Base-by-base conservation (phyloP, 192 early-diverging fungal species). In the Coemansia sp. region DNA sequence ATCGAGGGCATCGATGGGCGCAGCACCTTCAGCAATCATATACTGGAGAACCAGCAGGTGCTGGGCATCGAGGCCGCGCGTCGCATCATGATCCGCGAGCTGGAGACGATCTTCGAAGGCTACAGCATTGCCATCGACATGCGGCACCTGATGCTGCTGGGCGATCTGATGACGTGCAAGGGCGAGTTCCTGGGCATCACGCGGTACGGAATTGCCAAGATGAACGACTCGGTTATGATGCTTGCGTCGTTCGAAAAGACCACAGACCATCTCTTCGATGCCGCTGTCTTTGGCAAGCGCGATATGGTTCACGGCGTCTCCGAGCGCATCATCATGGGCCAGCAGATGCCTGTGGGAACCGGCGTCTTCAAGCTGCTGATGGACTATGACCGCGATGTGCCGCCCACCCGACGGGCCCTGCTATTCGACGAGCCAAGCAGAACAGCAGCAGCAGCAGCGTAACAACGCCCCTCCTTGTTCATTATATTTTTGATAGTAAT, bases 161-260 rank as follows among this genome's bases (percentile, higher is more conserved):
- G 91, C 53, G 98, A 99, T 82, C 87, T 99, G 60, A 99, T 99
- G 97, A 93, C 95, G 0, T 94, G 88, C 76, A 98, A 98, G 88
- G 98, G 98, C 13, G 96, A 99, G 85, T 89, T 99, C 3, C 83
- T 99, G 7, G 98, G 97, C 63, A 97, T 99, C 67, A 98, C 96
- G 43, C 91, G 98, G 20, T 98, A 98, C 76, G 98, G 98, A 81
- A 95, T 99, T 68, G 90, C 96, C 61, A 98, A 99, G 87, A 99
- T 99, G 97, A 97, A 97, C 75, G 96, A 98, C 81, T 93, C 91
- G 75, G 98, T 98, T 13, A 88, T 99, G 69, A 98, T 98, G 96
- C 86, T 99, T 72, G 97, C 97, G 10, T 99, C 96, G 45, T 99
- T 99, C 71, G 98, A 99, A 85, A 99, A 98, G 86, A 99, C 98